Percentiles rank a stretch among this genome's conserved stretches.
phyloP scores from a whole-genome alignment of 1,139 yeast species.

The Yamadazyma triangularis region DNA sequence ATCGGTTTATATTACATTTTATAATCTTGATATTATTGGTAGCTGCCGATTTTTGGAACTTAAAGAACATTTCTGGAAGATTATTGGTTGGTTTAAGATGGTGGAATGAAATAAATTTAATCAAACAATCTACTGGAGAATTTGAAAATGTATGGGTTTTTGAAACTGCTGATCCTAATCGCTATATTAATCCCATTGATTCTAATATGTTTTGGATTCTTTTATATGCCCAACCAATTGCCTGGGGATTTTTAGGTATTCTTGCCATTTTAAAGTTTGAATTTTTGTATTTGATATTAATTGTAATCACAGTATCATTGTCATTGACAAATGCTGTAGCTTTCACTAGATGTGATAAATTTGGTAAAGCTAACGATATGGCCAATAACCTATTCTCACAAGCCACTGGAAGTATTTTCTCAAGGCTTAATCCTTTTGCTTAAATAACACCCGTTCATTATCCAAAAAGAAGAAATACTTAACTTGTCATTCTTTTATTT shows the following conservation, averaged over 20 bases:
- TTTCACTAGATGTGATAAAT: constrained; percentile 86
- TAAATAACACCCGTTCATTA: too few species aligned
- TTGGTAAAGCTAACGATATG: constrained; percentile 65
- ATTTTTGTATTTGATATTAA: constrained; percentile 65
- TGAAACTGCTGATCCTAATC: constrained; percentile 77
- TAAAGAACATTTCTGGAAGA: constrained; percentile 87
- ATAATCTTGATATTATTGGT: constrained; percentile 69
- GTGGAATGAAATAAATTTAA: constrained; percentile 73
- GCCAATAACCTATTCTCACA: constrained; percentile 48
- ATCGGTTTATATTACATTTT: constrained; percentile 69
- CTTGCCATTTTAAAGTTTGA: constrained; percentile 75
- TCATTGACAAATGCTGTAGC: constrained; percentile 84
- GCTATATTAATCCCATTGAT: constrained; percentile 87
- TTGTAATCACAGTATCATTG: constrained; percentile 62
- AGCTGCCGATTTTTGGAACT: constrained; percentile 91
- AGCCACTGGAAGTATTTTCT: constrained; percentile 43
- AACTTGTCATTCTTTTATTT: too few species aligned
- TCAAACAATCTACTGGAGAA: constrained; percentile 45
- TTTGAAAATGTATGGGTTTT: constrained; percentile 80
- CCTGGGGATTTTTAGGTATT: constrained; percentile 71
- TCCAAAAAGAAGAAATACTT: too few species aligned
- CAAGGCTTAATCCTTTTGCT: constrained; percentile 47
- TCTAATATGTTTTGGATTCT: constrained; percentile 84
- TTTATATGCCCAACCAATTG: constrained; percentile 66
- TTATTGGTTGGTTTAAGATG: constrained; percentile 87